Evolutionary conservation across 495 filamentous ascomycete genomes (phyloP), one percentile per base, ranked within the genome.

Genomic region (Corynascus novoguineensis): DNA sequence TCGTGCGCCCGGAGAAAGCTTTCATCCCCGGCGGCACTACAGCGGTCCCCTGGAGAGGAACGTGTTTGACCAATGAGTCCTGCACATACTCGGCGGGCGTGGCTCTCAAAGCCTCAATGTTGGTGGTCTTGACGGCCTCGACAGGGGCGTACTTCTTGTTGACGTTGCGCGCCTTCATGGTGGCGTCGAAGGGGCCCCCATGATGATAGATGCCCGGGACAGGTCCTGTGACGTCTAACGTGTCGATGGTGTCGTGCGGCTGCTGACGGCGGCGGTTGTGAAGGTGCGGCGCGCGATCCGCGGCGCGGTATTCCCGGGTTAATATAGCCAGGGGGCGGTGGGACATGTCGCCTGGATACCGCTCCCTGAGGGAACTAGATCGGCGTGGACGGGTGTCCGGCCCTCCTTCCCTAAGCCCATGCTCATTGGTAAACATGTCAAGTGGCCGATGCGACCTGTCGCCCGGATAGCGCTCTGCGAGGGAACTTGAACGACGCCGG

Each of bases 121-220:
- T 97, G 15, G 83, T 84, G 11, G 81, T 75, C 52, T 72, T 73
- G 5, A 96, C 79, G 6, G 93, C 95, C 31, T 87, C 89, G 14
- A 97, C 68, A 0, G 93, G 93, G 74, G 88, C 65, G 62, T 68
- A 76, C 50, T 78, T 72, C 64, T 69, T 76, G 62, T 81, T 69
- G n/a, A 68, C 72, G 69, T 96, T 96, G 21, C 87, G 75, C 25
- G 88, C 80, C 6, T 84, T 71, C 44, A 88, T 77, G 4, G 87
- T 86, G 0, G 93, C 90, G 68, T 98, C 93, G 60, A 88, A 98
- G 0, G 93, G 93, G 0, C 93, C 93, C 54, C 87, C 88, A 61
- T 98, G 93, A 67, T 98, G 93, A 64, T 95, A 97, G 8, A 68
- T 72, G 17, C 77, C 75, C 3, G 76, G 78, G 8, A 61, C 14